Evolutionary conservation across 768 basidiomycete genomes (phyloP), one percentile per base, ranked within the genome.

Genomic region (Hysterangium stoloniferum): DNA sequence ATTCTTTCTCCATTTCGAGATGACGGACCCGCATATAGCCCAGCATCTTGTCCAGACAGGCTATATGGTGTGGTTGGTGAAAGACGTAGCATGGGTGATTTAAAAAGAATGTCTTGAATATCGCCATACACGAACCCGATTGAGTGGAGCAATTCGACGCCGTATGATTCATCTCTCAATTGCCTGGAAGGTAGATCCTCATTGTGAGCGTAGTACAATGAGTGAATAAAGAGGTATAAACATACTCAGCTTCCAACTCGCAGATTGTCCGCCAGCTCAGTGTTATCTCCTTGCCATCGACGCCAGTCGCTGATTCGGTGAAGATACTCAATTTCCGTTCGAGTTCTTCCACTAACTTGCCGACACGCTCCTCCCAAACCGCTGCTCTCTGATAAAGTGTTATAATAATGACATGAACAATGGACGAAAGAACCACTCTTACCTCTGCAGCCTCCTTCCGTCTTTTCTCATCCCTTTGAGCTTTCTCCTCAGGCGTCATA

Each of bases 311-410:
- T 0, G 82, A 86, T 68, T 95, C 91, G 0, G 87, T 84, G 62
- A 88, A 95, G 40, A 95, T 87, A 35, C 84, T 77, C 22, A 95
- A 74, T 64, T 92, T 94, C 56, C 85, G 76, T 38, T 82, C 79
- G 54, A 95, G 71, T 52, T 84, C 84, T 55, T 85, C 82, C 6
- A 86, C 78, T 8, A 95, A 79, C 62, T 84, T 83, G 56, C 73
- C 65, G 11, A 94, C 76, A 9, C 91, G 76, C 59, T 86, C 84
- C 49, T 79, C 78, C 46, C 92, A 74, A n/a, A 72, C 82, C 24
- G 80, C 82, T 13, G 87, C 81, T 81, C 84, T 90, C 86, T 91
- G 58, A 13, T 53, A 51, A 45, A 53, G 27, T 45, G 48, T 45
- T 46, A n/a, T n/a, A 31, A 48, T 22, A 42, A 31, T 25, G 44